Base-by-base conservation (phyloP, 1,284 basidiomycete species). In the Cutaneotrichosporon cutaneum region DNA sequence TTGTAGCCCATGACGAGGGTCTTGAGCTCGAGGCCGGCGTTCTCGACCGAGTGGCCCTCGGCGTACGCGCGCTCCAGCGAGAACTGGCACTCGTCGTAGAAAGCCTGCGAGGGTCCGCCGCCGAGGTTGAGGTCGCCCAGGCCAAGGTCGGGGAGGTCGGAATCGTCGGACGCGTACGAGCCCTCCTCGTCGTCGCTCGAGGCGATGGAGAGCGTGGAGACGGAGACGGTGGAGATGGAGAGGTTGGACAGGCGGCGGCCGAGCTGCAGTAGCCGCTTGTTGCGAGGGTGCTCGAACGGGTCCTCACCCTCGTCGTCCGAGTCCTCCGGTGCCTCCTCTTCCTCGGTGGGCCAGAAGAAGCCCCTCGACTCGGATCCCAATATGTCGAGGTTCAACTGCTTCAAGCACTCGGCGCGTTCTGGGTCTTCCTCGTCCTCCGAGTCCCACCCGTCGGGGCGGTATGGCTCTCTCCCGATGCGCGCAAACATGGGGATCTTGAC, bases 401-500 rank as follows among this genome's bases (percentile, higher is more conserved):
- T 45, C 65, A 66, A 59, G 16, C 78, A 80, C 18, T 74, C 75
- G 14, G 73, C 70, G 1, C 69, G 68, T 14, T 77, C 78, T 51
- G 76, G 73, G 4, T 80, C 80, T 39, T 81, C 82, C 81, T 81
- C 81, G 4, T 82, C 81, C 22, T 85, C 84, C 4, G 83, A 83
- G 30, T 85, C 85, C 56, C 83, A 87, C 39, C 86, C 87, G 68
- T 91, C 89, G 53, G 87, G 87, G 64, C 88, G 83, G 58, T 90
- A 89, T 69, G 90, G 87, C 69, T 87, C 83, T 86, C 63, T 83
- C 80, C 77, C 92, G 50, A 98, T 82, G 58, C 91, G 83, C 68
- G 87, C 85, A 71, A 90, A 94, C 24, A 86, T 85, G 26, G 82
- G 80, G 36, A 97, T 73, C 57, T 77, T 81, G n/a, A 89, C 89